Evolutionary conservation across 1,284 basidiomycete species (phyloP).

Genomic region (Puccinia polysora): DNA sequence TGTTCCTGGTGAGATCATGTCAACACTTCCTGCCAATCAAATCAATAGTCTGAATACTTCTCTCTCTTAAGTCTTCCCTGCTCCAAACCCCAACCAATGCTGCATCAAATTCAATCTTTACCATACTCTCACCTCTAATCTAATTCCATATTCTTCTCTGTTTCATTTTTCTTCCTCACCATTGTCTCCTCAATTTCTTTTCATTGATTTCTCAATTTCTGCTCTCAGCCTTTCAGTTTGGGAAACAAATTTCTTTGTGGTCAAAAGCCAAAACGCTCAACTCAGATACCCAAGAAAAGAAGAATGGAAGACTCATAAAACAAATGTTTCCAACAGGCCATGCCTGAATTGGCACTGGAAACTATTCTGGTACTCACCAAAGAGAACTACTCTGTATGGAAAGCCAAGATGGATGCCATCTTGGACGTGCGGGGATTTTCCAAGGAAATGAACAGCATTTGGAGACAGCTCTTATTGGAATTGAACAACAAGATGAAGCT

Average conservation of each 20-base stretch:
- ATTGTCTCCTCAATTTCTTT: background rate
- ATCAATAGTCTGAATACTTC: no score
- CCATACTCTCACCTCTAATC: no score
- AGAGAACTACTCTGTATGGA: background rate
- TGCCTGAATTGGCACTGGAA: background rate
- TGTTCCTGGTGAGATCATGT: no score
- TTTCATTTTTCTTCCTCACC: background rate
- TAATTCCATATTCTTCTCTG: background rate
- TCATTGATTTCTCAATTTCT: background rate
- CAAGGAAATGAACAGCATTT: background rate
- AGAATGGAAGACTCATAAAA: background rate
- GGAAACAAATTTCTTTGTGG: background rate
- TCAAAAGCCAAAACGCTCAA: background rate
- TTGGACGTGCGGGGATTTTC: background rate
- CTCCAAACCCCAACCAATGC: no score
- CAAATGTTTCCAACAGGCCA: background rate
- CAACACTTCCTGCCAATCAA: no score
- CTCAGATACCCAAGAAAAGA: background rate
- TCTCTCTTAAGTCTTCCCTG: no score
- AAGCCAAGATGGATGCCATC: background rate
- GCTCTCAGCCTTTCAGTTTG: background rate
- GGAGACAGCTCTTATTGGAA: background rate
- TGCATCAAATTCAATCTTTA: no score
- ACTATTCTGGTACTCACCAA: background rate
- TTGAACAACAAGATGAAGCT: background rate